phyloP scores from a whole-genome alignment of 1,284 basidiomycete genomes.

The Peniophora sp. region DNA sequence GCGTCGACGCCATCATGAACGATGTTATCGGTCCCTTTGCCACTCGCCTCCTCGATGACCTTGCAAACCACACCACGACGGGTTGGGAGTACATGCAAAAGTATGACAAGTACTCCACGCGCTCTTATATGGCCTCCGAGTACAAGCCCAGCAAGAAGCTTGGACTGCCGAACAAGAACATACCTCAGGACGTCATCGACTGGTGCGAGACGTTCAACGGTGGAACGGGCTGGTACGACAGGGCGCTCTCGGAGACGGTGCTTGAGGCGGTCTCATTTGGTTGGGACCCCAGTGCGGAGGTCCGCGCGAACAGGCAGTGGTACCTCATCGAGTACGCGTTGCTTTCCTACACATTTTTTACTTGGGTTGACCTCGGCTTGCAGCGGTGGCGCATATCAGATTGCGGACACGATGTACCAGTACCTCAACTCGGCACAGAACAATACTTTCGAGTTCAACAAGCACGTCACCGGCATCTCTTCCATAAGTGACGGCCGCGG shows the following conservation, averaged over 20 bases:
- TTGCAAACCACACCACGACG: neutral
- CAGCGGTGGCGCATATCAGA: neutral
- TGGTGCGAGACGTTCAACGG: neutral
- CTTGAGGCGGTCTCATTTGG: neutral
- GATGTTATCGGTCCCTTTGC: neutral
- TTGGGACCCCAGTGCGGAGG: neutral
- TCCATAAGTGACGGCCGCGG: neutral
- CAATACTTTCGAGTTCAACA: neutral
- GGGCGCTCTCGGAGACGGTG: neutral
- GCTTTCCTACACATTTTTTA: neutral
- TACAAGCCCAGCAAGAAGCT: neutral
- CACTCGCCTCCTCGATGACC: neutral
- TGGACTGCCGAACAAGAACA: neutral
- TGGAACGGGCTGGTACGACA: neutral
- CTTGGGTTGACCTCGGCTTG: neutral
- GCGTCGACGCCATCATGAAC: neutral
- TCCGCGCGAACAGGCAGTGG: neutral
- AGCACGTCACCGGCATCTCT: neutral
- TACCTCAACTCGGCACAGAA: neutral
- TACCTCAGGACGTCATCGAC: neutral
- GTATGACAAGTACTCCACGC: neutral
- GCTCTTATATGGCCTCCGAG: neutral
- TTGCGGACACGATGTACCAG: neutral
- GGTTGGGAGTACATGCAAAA: neutral
- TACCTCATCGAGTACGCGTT: neutral